phyloP scores from a whole-genome alignment of 352 stramenopile species.

The Pelagophyceae sp. region DNA sequence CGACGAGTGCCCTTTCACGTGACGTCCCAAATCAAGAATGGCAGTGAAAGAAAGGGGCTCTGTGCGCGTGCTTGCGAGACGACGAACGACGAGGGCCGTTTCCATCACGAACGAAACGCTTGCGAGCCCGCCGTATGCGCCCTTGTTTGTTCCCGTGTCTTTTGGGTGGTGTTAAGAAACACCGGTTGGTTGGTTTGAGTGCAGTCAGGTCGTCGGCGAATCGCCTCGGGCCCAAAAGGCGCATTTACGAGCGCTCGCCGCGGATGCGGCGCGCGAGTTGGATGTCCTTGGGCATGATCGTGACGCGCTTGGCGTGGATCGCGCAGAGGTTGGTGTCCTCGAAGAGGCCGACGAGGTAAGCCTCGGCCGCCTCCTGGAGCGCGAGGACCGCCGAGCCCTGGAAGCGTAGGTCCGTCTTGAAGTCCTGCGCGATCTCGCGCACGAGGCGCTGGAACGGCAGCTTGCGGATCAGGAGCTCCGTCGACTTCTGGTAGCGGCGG shows the following conservation, averaged over 20 bases:
- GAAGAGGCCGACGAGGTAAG: slow-evolving; percentile 78
- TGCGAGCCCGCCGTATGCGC: no score
- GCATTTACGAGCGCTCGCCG: slow-evolving; percentile 37
- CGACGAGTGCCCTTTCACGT: no score
- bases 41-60: no score
- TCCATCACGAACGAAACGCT: no score
- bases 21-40: no score
- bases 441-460: slow-evolving; percentile 64
- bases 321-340: slow-evolving; percentile 81
- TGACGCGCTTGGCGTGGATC: slow-evolving; percentile 83
- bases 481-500: slow-evolving; percentile 72
- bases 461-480: slow-evolving; percentile 68
- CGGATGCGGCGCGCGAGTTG: slow-evolving; percentile 77
- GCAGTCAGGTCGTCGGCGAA: no score
- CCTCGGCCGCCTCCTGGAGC: slow-evolving; percentile 73
- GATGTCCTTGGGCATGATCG: slow-evolving; percentile 88
- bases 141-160: no score
- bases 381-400: slow-evolving; percentile 68
- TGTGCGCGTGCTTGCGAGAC: no score
- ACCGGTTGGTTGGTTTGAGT: no score
- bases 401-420: slow-evolving; percentile 74
- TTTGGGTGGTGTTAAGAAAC: no score
- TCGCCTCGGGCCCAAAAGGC: no score
- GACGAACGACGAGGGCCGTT: no score
- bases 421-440: slow-evolving; percentile 60